These are phyloP conservation scores for Gnomoniopsis smithogilvyi DNA, from an alignment of 2,329 filamentous ascomycete genomes.

Conservation along the genomic window DNA sequence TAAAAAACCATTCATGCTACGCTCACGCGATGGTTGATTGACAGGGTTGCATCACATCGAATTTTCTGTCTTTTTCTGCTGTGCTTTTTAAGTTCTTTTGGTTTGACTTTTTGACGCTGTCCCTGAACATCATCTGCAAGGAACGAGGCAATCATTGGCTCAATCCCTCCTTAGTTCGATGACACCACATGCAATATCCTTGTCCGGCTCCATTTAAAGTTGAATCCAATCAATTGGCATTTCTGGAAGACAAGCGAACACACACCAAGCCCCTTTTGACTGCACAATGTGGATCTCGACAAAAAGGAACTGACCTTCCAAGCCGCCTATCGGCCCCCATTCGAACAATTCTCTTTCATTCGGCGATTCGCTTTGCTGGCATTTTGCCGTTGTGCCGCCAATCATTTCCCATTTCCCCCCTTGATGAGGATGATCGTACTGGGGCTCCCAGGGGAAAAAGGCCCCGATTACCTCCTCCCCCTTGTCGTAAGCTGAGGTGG, in stretches of 20 bases:
- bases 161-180: not conserved
- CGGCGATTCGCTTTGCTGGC: not conserved
- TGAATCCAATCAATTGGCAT: not conserved
- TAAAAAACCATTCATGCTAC: too few relatives aligned
- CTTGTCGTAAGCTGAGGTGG: not conserved
- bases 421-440: constrained; percentile 2
- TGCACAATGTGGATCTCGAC: not conserved
- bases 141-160: not conserved
- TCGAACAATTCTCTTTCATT: too few relatives aligned
- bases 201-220: not conserved
- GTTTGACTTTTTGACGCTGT: not conserved
- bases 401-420: constrained; percentile 16
- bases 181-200: not conserved
- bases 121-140: constrained; percentile 1
- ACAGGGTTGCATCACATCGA: too few relatives aligned
- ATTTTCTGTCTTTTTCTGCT: too few relatives aligned
- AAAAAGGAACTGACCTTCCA: not conserved
- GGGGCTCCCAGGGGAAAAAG: not conserved
- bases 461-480: too few relatives aligned
- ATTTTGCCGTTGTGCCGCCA: not conserved
- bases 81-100: too few relatives aligned
- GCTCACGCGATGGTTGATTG: too few relatives aligned
- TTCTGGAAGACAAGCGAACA: not conserved
- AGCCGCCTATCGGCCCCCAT: not conserved
- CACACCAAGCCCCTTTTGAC: not conserved